Percentiles rank a stretch among this genome's conserved stretches.
Evolutionary conservation across 768 basidiomycete species (phyloP).

Genomic region (Lactarius tabidus): DNA sequence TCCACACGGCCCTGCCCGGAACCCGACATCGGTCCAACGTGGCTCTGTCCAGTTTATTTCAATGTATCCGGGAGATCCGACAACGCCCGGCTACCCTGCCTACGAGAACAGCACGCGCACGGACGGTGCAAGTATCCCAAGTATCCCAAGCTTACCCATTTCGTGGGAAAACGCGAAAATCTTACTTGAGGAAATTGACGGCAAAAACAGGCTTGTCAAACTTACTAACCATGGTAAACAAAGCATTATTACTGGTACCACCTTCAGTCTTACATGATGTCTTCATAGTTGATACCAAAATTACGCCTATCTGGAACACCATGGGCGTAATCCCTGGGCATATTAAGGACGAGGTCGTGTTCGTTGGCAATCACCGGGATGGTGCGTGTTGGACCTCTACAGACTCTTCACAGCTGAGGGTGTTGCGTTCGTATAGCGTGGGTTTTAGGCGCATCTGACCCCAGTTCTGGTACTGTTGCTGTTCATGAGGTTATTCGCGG

Average conservation of each 20-base stretch:
- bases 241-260: not conserved
- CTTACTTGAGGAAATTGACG: slow-evolving; percentile 47
- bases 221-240: slow-evolving; percentile 54
- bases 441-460: slow-evolving; percentile 81
- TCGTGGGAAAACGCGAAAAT: slow-evolving; percentile 78
- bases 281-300: slow-evolving; percentile 59
- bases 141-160: slow-evolving; percentile 85
- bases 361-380: slow-evolving; percentile 88
- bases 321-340: slow-evolving; percentile 82
- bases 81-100: slow-evolving; percentile 84
- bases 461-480: slow-evolving; percentile 74
- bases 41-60: slow-evolving; percentile 76
- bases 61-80: slow-evolving; percentile 64
- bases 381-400: slow-evolving; percentile 43
- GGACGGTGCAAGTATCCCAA: slow-evolving; percentile 58
- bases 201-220: slow-evolving; percentile 43
- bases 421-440: slow-evolving; percentile 39
- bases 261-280: not conserved
- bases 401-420: not conserved
- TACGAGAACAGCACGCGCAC: slow-evolving; percentile 74
- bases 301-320: slow-evolving; percentile 89
- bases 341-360: slow-evolving; percentile 77
- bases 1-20: slow-evolving; percentile 85
- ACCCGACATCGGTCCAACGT: slow-evolving; percentile 78
- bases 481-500: slow-evolving; percentile 75